Evolutionary conservation across 192 early-diverging fungal species (phyloP).

Genomic region (Phycomyces nitens): DNA sequence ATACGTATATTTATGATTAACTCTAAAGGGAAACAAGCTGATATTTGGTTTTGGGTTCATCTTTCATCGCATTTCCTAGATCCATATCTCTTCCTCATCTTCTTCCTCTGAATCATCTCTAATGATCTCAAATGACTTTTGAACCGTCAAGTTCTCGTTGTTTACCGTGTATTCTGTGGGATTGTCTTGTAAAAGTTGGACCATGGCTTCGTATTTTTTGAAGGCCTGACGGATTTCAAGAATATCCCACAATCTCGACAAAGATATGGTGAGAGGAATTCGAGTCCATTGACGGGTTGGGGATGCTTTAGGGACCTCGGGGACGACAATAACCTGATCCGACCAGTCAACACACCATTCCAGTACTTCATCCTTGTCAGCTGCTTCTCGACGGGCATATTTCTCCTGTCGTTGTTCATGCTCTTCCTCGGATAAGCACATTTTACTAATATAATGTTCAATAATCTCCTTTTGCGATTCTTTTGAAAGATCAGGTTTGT

Average conservation of each 20-base stretch:
- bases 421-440: conserved; percentile 5
- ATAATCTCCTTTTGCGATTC: conserved; percentile 37
- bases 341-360: not conserved
- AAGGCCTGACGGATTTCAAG: not conserved
- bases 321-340: not conserved
- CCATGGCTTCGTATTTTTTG: no score
- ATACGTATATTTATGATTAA: no score
- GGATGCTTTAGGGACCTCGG: conserved; percentile 11
- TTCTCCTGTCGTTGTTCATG: conserved; percentile 4
- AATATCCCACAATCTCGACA: not conserved
- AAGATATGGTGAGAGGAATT: not conserved
- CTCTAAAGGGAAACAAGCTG: no score
- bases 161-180: no score
- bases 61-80: no score
- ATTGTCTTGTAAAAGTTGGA: no score
- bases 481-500: conserved; percentile 30
- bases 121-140: no score
- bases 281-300: conserved; percentile 22
- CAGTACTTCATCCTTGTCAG: not conserved
- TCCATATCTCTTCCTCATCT: no score
- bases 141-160: no score
- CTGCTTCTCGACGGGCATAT: conserved; percentile 2
- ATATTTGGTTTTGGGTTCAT: no score
- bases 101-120: no score
- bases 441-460: conserved; percentile 26